Evolutionary conservation across 75 land plant species (phyloP).

Genomic region (Pseudotsuga menziesii): DNA sequence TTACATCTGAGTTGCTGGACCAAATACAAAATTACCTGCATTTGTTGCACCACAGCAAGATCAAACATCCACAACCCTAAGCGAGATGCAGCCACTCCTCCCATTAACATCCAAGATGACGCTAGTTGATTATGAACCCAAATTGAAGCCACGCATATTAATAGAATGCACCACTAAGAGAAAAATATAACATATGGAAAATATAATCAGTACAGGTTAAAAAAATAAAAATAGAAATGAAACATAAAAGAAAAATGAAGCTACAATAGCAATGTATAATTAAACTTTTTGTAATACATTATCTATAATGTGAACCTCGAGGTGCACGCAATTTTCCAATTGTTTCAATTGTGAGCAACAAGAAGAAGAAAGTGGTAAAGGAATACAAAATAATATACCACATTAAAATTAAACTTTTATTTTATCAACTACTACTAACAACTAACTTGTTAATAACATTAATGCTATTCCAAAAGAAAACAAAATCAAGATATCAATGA

Average conservation of each 20-base stretch:
- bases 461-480: no score
- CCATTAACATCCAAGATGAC: slow-evolving; percentile 83
- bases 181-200: not conserved
- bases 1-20: not conserved
- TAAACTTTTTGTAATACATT: not conserved
- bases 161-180: slow-evolving; percentile 73
- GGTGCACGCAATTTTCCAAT: no score
- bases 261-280: not conserved
- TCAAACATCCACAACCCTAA: slow-evolving; percentile 98
- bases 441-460: no score
- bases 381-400: no score
- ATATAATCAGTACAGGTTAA: not conserved
- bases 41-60: slow-evolving; percentile 82
- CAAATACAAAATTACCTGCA: slow-evolving; percentile 62
- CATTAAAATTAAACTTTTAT: no score
- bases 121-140: slow-evolving; percentile 36
- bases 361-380: no score
- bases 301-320: not conserved
- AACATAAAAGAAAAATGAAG: not conserved
- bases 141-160: slow-evolving; percentile 71
- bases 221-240: not conserved
- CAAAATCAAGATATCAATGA: no score
- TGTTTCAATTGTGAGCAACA: no score
- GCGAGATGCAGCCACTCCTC: slow-evolving; percentile 85
- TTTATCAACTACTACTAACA: no score